Evolutionary conservation across 2,329 filamentous ascomycete species (phyloP).

Genomic region (Colletotrichum caudatum): DNA sequence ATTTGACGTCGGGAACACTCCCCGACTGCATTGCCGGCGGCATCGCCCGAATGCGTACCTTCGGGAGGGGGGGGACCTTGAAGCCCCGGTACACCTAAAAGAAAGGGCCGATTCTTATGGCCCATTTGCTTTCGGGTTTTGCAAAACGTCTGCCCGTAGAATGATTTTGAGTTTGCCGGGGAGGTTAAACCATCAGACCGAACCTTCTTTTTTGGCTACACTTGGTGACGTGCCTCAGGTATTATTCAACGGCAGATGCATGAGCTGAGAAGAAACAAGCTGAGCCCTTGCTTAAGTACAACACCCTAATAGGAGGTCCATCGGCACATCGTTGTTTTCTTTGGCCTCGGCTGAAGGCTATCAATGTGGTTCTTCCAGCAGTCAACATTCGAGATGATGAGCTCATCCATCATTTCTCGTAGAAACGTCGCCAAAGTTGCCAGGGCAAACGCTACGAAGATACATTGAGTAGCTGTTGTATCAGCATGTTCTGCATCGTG

Average conservation of each 20-base stretch:
- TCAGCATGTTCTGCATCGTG: not conserved
- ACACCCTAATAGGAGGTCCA: not conserved
- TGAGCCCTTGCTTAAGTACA: not conserved
- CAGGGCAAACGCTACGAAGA: not conserved
- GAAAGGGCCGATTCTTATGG: not conserved
- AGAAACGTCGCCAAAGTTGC: not conserved
- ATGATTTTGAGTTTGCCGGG: not conserved
- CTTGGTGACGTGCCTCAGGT: not conserved
- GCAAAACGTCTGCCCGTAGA: too few species aligned
- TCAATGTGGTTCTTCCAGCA: not conserved
- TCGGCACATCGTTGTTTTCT: not conserved
- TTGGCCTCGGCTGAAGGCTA: not conserved
- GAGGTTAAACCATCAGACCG: not conserved
- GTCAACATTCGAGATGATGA: not conserved
- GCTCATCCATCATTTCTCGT: not conserved
- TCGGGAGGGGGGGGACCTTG: not conserved
- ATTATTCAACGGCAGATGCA: not conserved
- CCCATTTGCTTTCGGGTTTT: not conserved
- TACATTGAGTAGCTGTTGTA: not conserved
- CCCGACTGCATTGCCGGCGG: not conserved
- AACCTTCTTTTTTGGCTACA: not conserved
- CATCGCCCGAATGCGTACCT: not conserved
- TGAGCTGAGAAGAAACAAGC: not conserved
- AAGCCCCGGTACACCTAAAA: not conserved
- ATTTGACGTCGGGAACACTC: conserved; percentile 8